These are phyloP conservation scores for Fonsecaea multimorphosa DNA, from an alignment of 2,329 filamentous ascomycete genomes.

Conservation along the genomic window DNA sequence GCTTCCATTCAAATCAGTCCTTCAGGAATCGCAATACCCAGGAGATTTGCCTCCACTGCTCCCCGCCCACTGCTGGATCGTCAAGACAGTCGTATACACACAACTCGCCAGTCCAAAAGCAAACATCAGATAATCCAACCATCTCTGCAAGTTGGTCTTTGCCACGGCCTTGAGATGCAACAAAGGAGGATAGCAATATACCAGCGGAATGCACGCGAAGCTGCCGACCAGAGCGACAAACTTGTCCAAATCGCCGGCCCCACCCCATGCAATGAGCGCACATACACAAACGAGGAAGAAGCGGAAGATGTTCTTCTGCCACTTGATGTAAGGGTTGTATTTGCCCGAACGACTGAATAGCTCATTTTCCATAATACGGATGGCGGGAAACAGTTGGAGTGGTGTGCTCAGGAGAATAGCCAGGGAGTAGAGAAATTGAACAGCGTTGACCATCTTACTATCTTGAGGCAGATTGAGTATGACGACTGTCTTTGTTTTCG, in stretches of 20 bases:
- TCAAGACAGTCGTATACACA: slow-evolving; percentile 88
- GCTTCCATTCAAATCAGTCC: background rate
- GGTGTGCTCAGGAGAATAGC: slow-evolving; percentile 97
- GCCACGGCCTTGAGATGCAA: slow-evolving; percentile 86
- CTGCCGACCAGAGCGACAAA: slow-evolving; percentile 96
- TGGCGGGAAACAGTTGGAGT: slow-evolving; percentile 95
- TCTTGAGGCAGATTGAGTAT: slow-evolving; percentile 96
- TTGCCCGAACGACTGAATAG: slow-evolving; percentile 94
- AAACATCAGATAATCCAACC: slow-evolving; percentile 76
- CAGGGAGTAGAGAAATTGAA: slow-evolving; percentile 96
- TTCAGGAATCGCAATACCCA: slow-evolving; percentile 65
- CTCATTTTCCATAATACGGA: slow-evolving; percentile 93
- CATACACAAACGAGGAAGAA: slow-evolving; percentile 91
- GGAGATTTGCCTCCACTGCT: slow-evolving; percentile 60
- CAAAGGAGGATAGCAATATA: slow-evolving; percentile 97
- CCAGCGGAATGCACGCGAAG: slow-evolving; percentile 95
- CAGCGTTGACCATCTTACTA: slow-evolving; percentile 89
- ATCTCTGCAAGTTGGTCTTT: slow-evolving; percentile 68
- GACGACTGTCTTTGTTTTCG: slow-evolving; percentile 93
- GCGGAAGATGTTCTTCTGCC: slow-evolving; percentile 97
- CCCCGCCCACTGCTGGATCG: slow-evolving; percentile 82
- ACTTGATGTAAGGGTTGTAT: slow-evolving; percentile 98
- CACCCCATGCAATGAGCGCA: slow-evolving; percentile 85
- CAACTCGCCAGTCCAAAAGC: slow-evolving; percentile 86
- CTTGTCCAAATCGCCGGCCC: slow-evolving; percentile 92